Evolutionary conservation across 495 filamentous ascomycete species (phyloP).

Genomic region (Neurospora sublineolata): DNA sequence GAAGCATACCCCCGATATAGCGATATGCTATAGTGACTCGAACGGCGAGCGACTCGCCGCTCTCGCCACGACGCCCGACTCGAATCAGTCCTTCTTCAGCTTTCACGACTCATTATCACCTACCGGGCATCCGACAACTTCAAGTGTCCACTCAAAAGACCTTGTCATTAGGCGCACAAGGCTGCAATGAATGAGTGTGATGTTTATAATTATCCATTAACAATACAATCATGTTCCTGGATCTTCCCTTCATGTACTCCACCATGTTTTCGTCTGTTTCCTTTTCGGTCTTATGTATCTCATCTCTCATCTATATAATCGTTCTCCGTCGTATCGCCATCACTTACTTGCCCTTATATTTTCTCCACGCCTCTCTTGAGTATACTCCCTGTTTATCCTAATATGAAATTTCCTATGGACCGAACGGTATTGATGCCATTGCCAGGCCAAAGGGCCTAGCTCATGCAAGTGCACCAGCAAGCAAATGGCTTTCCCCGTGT

Average conservation of each 20-base stretch:
- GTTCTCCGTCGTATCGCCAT: background rate
- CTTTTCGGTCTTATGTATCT: background rate
- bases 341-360: background rate
- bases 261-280: background rate
- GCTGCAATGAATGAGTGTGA: background rate
- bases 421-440: background rate
- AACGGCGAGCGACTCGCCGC: background rate
- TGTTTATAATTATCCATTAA: background rate
- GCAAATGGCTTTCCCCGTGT: background rate
- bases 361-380: background rate
- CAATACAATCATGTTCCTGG: background rate
- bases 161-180: background rate
- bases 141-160: background rate
- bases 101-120: background rate
- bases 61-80: background rate
- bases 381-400: background rate
- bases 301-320: background rate
- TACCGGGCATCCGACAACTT: background rate
- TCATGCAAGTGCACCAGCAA: background rate
- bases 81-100: background rate
- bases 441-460: background rate
- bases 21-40: conserved; percentile 3
- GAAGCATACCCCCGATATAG: background rate
- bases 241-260: background rate
- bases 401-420: background rate